Evolutionary conservation across 2,329 filamentous ascomycete genomes (phyloP), one percentile per base, ranked within the genome.

Genomic region (Colletotrichum lupini): DNA sequence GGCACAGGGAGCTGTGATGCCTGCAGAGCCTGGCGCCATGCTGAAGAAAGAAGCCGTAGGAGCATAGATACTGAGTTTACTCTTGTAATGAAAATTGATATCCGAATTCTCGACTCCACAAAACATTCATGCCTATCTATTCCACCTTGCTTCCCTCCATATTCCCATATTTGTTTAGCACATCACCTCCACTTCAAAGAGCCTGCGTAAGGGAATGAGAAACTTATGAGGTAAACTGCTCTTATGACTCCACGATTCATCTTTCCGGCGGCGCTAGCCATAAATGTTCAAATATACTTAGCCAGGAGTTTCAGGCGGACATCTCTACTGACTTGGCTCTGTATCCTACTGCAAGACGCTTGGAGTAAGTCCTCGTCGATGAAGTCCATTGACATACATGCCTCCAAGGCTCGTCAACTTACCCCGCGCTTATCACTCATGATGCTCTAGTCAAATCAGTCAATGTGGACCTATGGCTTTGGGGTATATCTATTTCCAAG

Each of bases 1-100:
- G 0, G 86, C 89, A 0, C 80, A 84, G 65, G 91, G 90, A 0
- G 91, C 91, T 1, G 78, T 91, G 77, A 86, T 93, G 87, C 91
- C 91, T 0, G 89, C 90, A 7, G 81, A 84, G 5, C 78, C 82
- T 0, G 89, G 88, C 2, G 87, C 87, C 57, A 88, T 91, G 26
- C 76, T 91, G 68, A 85, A 86, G 76, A 82, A 86, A 86, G 76
- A 82, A 86, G 76, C 49, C 7, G 49, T 24, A 46, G 11, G 26
- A 30, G 19, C 4, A 5, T 4, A 19, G 24, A 30, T 14, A 22
- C 4, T 24, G 16, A 16, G 16, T 19, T 19, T 28, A 57, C 3
- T 1, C 11, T 11, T 4, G 11, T 8, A 24, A 30, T 49, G 6
- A 22, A 22, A 12, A 28, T 55, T 28, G 11, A 6, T 3, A 55